phyloP scores from a whole-genome alignment of 805 yeast genomes.

The Nakazawaea wickerhamii region DNA sequence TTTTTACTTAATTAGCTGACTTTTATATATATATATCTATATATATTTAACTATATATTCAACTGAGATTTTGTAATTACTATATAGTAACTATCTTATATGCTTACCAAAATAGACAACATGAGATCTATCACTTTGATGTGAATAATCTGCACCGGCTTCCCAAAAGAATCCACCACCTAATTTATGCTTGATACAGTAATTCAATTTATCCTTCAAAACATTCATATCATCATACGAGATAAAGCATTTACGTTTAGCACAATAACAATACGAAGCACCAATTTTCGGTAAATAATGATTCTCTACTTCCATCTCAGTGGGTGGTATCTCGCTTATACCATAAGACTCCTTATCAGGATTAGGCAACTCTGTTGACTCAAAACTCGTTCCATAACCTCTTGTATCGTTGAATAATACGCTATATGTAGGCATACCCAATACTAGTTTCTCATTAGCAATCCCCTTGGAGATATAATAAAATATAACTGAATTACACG shows the following conservation, averaged over 20 bases:
- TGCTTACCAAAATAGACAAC: slow-evolving; percentile 1
- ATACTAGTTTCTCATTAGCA: slow-evolving; percentile 40
- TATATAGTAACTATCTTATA: too few species aligned
- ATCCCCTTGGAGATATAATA: slow-evolving; percentile 39
- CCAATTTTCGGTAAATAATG: slow-evolving; percentile 41
- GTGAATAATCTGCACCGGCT: slow-evolving; percentile 55
- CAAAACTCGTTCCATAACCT: slow-evolving; percentile 37
- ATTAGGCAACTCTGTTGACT: slow-evolving; percentile 9
- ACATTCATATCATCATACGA: slow-evolving; percentile 55
- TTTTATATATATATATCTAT: background rate
- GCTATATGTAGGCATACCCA: slow-evolving; percentile 83
- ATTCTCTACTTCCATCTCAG: slow-evolving; percentile 37
- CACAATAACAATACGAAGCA: slow-evolving; percentile 43
- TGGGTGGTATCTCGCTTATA: slow-evolving; percentile 28
- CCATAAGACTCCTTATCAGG: background rate
- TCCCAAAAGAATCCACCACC: slow-evolving; percentile 92
- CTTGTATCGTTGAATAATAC: slow-evolving; percentile 28
- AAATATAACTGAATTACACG: slow-evolving; percentile 40
- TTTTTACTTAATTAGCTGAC: background rate
- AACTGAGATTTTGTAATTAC: too few species aligned
- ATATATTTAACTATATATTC: background rate
- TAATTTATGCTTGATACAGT: slow-evolving; percentile 34
- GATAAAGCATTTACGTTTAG: slow-evolving; percentile 31
- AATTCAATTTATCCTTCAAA: slow-evolving; percentile 46
- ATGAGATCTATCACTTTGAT: slow-evolving; percentile 14